Conservation (phyloP, 2,329 filamentous ascomycete genomes). For the Alternaria hordeiaustralica region DNA sequence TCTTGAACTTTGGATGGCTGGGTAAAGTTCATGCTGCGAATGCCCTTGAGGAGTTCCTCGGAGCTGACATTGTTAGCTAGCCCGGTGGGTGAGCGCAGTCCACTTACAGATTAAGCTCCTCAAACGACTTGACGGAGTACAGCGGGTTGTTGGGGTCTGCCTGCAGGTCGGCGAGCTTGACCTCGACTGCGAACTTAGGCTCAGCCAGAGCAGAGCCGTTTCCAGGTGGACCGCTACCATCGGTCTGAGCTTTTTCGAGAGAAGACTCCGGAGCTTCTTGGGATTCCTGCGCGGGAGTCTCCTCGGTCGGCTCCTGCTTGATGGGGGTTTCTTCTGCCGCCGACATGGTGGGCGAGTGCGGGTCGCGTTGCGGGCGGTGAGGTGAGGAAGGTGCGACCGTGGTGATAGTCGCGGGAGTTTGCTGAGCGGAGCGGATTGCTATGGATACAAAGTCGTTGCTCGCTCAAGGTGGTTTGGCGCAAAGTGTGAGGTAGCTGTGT, state of each 20-base stretch:
- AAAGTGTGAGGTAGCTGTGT: not conserved
- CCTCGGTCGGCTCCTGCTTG: slow-evolving; percentile 15
- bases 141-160: slow-evolving; percentile 85
- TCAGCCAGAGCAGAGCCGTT: slow-evolving; percentile 63
- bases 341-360: slow-evolving; percentile 12
- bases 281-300: slow-evolving; percentile 13
- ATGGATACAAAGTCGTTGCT: not conserved
- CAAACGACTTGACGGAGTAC: slow-evolving; percentile 82
- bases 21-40: slow-evolving; percentile 86
- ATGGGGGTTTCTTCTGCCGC: slow-evolving; percentile 23
- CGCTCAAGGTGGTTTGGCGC: not conserved
- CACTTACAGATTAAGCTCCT: slow-evolving; percentile 84
- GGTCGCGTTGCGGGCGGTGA: not conserved
- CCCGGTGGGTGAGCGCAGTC: not conserved
- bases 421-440: not conserved
- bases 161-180: slow-evolving; percentile 90
- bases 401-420: not conserved
- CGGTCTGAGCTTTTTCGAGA: slow-evolving; percentile 46
- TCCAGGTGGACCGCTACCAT: slow-evolving; percentile 54
- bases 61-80: slow-evolving; percentile 26
- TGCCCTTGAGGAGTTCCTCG: slow-evolving; percentile 60
- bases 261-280: slow-evolving; percentile 1
- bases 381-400: not conserved
- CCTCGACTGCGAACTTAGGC: slow-evolving; percentile 84
- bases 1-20: slow-evolving; percentile 99